Evolutionary conservation across 1,284 basidiomycete species (phyloP), one percentile per base, ranked within the genome.

Genomic region (Naganishia cerealis): DNA sequence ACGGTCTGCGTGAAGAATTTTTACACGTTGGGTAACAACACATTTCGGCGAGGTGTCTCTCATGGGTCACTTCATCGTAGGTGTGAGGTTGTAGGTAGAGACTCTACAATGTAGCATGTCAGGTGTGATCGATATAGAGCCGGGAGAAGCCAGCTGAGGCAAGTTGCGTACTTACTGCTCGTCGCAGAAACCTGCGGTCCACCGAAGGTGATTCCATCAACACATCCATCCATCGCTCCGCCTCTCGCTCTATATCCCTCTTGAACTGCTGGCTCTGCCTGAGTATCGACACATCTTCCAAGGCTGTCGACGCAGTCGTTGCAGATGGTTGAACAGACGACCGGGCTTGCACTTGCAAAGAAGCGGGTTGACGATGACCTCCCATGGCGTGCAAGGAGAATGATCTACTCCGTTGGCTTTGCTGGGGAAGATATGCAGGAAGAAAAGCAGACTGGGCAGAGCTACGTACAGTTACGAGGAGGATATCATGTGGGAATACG

Each of bases 61-160:
- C 67, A 42, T 69, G 67, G 12, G 46, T 56, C n/a, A 69, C 57
- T 57, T 69, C 59, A 18, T 65, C 61, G 33, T 69, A 69, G 29
- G 58, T 54, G 46, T 63, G 53, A 3, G 67, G 59, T 33, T 55
- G 55, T 16, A 68, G 43, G 29, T 68, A 68, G 18, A 68, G 67
- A 42, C 67, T 68, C 67, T 68, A 33, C n/a, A 8, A 33, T 29
- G 29, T 5, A 65, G 21, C 29, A 21, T 7, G 50, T 65, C 52
- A 54, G 21, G 40, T 9, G 5, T 33, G 21, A 13, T 40, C 13
- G 10, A 10, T 58, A 33, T 18, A 58, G 9, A 62, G 16, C 15
- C n/a, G 46, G 21, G 46, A 24, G 15, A 50, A 15, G 24, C 21
- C 29, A 33, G 29, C 29, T 33, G 24, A 62, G 42, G 18, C 52